Evolutionary conservation across 495 filamentous ascomycete species (phyloP).

Genomic region (Daldinia vernicosa): DNA sequence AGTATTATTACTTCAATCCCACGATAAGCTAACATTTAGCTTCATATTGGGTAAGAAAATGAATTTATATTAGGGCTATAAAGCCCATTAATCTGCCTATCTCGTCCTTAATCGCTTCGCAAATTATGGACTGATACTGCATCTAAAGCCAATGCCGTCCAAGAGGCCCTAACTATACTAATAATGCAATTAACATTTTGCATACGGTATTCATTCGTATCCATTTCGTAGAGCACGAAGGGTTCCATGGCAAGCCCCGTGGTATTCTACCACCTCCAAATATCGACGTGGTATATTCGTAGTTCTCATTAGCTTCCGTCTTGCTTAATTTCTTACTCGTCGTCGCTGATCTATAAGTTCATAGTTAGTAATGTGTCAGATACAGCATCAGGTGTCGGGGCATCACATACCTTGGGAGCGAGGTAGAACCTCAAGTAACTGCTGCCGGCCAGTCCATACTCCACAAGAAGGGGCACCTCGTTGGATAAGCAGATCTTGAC

Average conservation of each 20-base stretch:
- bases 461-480: constrained; percentile 95
- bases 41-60: background rate
- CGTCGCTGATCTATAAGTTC: constrained; percentile 79
- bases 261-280: constrained; percentile 3
- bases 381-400: background rate
- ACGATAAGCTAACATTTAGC: background rate
- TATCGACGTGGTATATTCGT: constrained; percentile 37
- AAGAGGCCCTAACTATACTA: constrained; percentile 7
- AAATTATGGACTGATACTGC: background rate
- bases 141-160: constrained; percentile 10
- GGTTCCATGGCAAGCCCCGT: constrained; percentile 9
- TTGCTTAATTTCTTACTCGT: constrained; percentile 68
- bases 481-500: constrained; percentile 94
- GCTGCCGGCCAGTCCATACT: constrained; percentile 82
- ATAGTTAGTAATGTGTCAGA: constrained; percentile 14
- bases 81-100: constrained; percentile 9
- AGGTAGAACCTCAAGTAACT: constrained; percentile 97
- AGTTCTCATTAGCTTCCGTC: constrained; percentile 30
- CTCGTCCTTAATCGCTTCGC: background rate
- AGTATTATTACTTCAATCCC: background rate
- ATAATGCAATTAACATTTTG: constrained; percentile 12
- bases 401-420: constrained; percentile 83
- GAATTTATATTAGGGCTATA: background rate
- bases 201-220: constrained; percentile 17
- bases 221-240: constrained; percentile 22